A percentile compares a stretch with the other conserved stretches of the same genome.
Conservation (phyloP, 805 yeast species). For the Saccharomycopsis sp. region DNA sequence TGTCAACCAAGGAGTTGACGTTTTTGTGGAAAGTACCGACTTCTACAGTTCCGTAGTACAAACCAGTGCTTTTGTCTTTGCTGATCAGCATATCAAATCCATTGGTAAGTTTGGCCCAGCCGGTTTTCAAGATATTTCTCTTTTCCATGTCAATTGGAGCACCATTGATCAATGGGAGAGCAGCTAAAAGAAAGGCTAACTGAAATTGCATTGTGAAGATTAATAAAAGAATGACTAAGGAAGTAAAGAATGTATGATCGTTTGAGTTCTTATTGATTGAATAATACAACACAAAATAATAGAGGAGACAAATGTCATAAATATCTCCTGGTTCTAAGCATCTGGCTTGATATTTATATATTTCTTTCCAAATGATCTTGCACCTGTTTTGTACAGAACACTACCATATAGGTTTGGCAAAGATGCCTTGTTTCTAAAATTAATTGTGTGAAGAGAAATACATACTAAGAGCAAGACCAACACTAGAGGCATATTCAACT, state of each 20-base stretch:
- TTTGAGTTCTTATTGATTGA: background rate
- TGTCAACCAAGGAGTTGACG: background rate
- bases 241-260: background rate
- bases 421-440: background rate
- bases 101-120: background rate
- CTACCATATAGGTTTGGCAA: background rate
- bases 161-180: background rate
- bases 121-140: background rate
- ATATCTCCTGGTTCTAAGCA: background rate
- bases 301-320: no score
- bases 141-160: background rate
- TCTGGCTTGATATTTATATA: background rate
- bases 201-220: conserved; percentile 1
- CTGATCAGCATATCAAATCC: background rate
- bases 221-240: background rate
- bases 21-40: background rate
- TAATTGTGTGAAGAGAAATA: background rate
- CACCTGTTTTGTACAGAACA: no score
- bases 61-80: background rate
- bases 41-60: background rate
- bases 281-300: background rate
- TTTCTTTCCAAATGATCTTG: background rate
- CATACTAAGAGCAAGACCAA: no score
- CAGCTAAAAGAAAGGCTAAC: background rate
- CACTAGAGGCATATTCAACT: background rate